Conservation (phyloP, 305 asterid species). For the Fraxinus platypoda region DNA sequence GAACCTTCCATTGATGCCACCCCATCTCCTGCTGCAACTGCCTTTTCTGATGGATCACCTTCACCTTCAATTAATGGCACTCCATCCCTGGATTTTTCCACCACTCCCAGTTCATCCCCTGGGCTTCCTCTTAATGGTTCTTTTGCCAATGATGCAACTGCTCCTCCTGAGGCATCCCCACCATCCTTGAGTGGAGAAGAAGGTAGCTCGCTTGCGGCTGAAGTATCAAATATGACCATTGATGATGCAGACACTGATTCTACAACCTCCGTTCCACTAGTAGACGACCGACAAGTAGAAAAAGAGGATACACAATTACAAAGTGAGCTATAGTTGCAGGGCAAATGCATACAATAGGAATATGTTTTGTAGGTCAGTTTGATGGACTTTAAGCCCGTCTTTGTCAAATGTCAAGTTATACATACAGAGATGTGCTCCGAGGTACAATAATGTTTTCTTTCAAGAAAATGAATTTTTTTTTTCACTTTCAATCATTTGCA, state of each 20-base stretch:
- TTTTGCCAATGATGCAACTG: conserved; percentile 31
- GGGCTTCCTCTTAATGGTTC: conserved; percentile 38
- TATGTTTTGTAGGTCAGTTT: conserved; percentile 28
- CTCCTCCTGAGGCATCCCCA: conserved; percentile 43
- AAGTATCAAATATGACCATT: conserved; percentile 41
- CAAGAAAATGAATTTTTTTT: background rate
- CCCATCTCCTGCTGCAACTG: conserved; percentile 37
- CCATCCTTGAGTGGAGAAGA: conserved; percentile 66
- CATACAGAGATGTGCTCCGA: background rate
- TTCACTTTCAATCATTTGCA: background rate
- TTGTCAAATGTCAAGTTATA: conserved; percentile 4
- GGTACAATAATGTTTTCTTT: background rate
- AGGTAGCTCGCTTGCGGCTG: conserved; percentile 43
- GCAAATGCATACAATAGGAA: conserved; percentile 7
- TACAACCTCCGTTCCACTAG: conserved; percentile 28
- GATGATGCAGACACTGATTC: conserved; percentile 48
- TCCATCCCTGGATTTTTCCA: conserved; percentile 30
- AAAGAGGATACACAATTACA: conserved; percentile 11
- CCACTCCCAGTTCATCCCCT: conserved; percentile 35
- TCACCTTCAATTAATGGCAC: conserved; percentile 44
- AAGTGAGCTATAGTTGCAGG: conserved; percentile 29
- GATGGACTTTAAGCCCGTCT: conserved; percentile 5
- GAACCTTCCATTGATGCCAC: conserved; percentile 40
- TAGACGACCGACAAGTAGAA: conserved; percentile 32
- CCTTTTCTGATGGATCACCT: conserved; percentile 34